Evolutionary conservation across 2,329 filamentous ascomycete species (phyloP).

Genomic region (Tolypocladium pustulatum): DNA sequence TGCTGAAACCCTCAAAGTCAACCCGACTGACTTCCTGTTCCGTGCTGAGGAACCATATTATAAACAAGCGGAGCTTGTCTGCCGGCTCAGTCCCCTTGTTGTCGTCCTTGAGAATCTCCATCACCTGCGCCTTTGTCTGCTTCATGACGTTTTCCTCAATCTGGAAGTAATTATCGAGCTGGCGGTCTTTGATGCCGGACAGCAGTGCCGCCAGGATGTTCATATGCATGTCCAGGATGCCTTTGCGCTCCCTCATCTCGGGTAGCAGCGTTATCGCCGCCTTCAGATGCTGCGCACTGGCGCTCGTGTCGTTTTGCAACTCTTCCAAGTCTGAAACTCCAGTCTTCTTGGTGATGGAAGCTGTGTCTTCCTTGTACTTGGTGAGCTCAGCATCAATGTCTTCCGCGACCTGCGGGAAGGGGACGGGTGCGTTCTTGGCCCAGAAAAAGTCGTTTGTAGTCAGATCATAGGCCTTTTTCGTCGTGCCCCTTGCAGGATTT

Average conservation of each 20-base stretch:
- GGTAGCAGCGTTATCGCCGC: conserved; percentile 88
- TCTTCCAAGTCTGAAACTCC: conserved; percentile 89
- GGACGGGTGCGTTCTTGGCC: conserved; percentile 80
- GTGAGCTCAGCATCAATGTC: conserved; percentile 91
- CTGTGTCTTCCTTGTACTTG: conserved; percentile 90
- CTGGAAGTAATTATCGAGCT: conserved; percentile 93
- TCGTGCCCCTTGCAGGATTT: conserved; percentile 62
- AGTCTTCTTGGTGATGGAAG: conserved; percentile 89
- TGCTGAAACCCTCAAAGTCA: conserved; percentile 80
- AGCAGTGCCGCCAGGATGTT: conserved; percentile 76
- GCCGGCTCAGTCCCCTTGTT: conserved; percentile 74
- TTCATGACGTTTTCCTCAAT: conserved; percentile 88
- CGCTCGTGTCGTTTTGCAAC: conserved; percentile 76
- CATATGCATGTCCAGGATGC: conserved; percentile 97
- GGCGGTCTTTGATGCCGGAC: conserved; percentile 81
- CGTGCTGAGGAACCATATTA: conserved; percentile 94
- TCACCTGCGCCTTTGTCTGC: conserved; percentile 77
- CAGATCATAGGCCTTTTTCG: conserved; percentile 84
- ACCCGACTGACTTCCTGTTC: conserved; percentile 75
- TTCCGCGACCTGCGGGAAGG: conserved; percentile 93
- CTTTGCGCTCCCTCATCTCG: conserved; percentile 84
- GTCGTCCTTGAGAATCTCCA: conserved; percentile 73
- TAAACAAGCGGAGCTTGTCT: conserved; percentile 87
- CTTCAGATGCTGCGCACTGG: conserved; percentile 89
- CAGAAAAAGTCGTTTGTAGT: conserved; percentile 92